phyloP scores from a whole-genome alignment of 2,329 filamentous ascomycete species.

The Colletotrichum phormii region DNA sequence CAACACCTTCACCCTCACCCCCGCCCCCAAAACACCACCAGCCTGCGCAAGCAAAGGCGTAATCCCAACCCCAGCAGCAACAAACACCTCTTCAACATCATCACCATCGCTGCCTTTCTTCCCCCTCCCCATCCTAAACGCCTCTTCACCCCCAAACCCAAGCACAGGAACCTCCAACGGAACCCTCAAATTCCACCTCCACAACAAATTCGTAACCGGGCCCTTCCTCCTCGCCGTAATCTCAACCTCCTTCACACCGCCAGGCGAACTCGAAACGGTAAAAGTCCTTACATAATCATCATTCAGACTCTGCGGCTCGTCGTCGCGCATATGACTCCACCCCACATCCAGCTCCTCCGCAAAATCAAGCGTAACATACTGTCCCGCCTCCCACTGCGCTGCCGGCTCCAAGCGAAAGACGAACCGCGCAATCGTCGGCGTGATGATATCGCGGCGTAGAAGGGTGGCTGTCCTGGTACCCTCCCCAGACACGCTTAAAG shows the following conservation, averaged over 20 bases:
- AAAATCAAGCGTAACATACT: slow-evolving; percentile 84
- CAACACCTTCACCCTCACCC: slow-evolving; percentile 64
- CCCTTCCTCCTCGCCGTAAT: slow-evolving; percentile 80
- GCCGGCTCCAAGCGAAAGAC: slow-evolving; percentile 53
- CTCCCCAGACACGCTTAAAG: not conserved
- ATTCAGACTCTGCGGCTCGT: slow-evolving; percentile 83
- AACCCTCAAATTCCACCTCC: slow-evolving; percentile 62
- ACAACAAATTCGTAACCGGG: slow-evolving; percentile 74
- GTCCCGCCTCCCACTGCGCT: slow-evolving; percentile 72
- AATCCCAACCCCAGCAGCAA: slow-evolving; percentile 86
- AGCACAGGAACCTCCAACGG: slow-evolving; percentile 74
- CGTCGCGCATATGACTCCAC: slow-evolving; percentile 86
- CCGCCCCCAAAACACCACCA: slow-evolving; percentile 53
- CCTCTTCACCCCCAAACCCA: slow-evolving; percentile 76
- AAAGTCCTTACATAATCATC: slow-evolving; percentile 89
- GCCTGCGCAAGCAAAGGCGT: slow-evolving; percentile 82
- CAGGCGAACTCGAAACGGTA: slow-evolving; percentile 76
- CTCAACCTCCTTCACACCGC: slow-evolving; percentile 62
- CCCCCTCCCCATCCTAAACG: slow-evolving; percentile 47
- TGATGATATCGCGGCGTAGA: slow-evolving; percentile 67
- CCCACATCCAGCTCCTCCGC: slow-evolving; percentile 75
- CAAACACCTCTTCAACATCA: slow-evolving; percentile 62
- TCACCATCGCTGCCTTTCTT: not conserved
- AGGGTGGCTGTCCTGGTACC: slow-evolving; percentile 62
- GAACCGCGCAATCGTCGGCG: slow-evolving; percentile 76